Conservation (phyloP, 805 yeast species). For the Candida andamanensis region DNA sequence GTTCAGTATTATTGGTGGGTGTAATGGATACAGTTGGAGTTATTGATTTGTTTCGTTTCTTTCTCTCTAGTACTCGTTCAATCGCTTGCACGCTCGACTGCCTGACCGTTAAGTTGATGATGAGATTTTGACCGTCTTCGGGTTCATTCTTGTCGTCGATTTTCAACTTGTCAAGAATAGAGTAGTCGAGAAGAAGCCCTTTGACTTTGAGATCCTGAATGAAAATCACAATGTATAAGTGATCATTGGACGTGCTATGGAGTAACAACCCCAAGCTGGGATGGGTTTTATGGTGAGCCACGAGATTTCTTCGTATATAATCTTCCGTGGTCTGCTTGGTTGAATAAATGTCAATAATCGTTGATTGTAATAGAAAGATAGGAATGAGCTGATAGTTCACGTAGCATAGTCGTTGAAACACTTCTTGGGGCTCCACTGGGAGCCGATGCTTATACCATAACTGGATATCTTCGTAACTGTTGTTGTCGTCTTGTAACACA, state of each 20-base stretch:
- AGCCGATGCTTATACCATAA: constrained; percentile 13
- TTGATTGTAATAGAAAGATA: constrained; percentile 16
- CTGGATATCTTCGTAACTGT: constrained; percentile 17
- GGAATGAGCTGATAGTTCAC: constrained; percentile 21
- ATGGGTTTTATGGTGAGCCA: constrained; percentile 5
- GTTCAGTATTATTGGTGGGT: constrained; percentile 16
- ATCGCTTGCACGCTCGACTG: constrained; percentile 18
- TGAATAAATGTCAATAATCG: constrained; percentile 20
- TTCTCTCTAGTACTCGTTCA: constrained; percentile 30
- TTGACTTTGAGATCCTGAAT: constrained; percentile 7
- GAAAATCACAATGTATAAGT: constrained; percentile 9
- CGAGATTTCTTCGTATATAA: constrained; percentile 18
- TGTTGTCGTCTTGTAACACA: constrained; percentile 6
- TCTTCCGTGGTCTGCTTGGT: constrained; percentile 11
- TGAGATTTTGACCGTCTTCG: constrained; percentile 1
- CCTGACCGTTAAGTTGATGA: constrained; percentile 7
- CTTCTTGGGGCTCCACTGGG: constrained; percentile 4
- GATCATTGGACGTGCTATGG: constrained; percentile 5
- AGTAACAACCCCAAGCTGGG: constrained; percentile 17
- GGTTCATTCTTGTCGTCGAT: neutral
- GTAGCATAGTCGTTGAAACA: constrained; percentile 6
- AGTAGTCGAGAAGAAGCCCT: constrained; percentile 8
- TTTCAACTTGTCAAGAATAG: constrained; percentile 1
- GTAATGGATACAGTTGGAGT: constrained; percentile 9
- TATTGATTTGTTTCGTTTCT: constrained; percentile 11